A percentile compares a stretch with the other conserved stretches of the same genome.
phyloP scores from a whole-genome alignment of 2,329 filamentous ascomycete genomes.

The Pyricularia pennisetigena region DNA sequence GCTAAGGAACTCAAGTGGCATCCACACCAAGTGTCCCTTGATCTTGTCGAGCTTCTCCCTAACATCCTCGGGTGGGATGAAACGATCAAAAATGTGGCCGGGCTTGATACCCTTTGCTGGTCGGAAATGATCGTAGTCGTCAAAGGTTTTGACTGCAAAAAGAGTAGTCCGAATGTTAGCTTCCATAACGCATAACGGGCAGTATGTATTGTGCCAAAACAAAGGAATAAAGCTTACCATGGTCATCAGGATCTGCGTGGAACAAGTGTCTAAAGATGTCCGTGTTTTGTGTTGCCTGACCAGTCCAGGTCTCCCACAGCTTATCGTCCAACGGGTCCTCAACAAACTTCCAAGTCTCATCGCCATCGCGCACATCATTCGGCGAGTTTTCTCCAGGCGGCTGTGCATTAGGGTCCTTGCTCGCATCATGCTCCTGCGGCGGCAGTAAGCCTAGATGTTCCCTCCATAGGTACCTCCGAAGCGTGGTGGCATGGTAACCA shows the following conservation, averaged over 20 bases:
- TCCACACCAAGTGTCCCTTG: slow-evolving; percentile 86
- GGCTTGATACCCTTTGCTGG: slow-evolving; percentile 62
- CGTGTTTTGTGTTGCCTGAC: slow-evolving; percentile 61
- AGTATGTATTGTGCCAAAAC: background rate
- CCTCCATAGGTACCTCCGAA: slow-evolving; percentile 78
- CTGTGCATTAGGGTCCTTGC: slow-evolving; percentile 63
- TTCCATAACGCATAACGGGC: background rate
- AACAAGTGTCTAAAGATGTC: slow-evolving; percentile 69
- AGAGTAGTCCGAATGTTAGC: slow-evolving; percentile 9
- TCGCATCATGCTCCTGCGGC: slow-evolving; percentile 61
- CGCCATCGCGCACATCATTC: slow-evolving; percentile 52
- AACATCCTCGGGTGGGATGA: slow-evolving; percentile 63
- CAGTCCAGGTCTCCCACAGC: slow-evolving; percentile 60
- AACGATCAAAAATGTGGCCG: slow-evolving; percentile 79
- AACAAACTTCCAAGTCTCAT: slow-evolving; percentile 55
- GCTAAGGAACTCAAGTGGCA: slow-evolving; percentile 80
- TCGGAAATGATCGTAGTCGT: slow-evolving; percentile 77
- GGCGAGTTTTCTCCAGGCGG: slow-evolving; percentile 57
- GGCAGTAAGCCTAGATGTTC: slow-evolving; percentile 83
- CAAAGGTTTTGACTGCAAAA: slow-evolving; percentile 65
- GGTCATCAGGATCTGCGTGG: slow-evolving; percentile 81
- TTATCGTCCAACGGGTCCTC: slow-evolving; percentile 61
- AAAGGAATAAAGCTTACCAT: slow-evolving; percentile 39
- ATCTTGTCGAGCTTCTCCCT: slow-evolving; percentile 68
- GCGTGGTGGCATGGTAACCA: slow-evolving; percentile 65